phyloP scores from a whole-genome alignment of 2,329 filamentous ascomycete genomes.

The Sarocladium kiliense region DNA sequence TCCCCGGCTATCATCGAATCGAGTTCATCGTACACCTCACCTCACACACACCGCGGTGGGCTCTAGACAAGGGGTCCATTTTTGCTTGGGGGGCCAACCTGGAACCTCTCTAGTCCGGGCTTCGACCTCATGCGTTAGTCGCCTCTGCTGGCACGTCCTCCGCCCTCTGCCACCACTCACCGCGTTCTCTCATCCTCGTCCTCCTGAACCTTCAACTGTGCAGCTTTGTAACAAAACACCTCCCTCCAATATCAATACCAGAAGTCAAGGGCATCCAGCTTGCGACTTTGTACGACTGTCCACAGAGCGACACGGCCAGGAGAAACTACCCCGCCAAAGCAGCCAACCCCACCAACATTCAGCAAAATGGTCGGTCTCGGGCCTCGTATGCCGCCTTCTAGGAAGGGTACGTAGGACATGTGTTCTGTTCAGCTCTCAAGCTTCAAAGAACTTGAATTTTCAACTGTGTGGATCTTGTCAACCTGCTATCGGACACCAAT shows the following conservation, averaged over 20 bases:
- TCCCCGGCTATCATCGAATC: background rate
- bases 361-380: conserved; percentile 46
- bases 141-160: background rate
- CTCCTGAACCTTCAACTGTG: background rate
- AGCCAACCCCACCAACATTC: conserved; percentile 24
- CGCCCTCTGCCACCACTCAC: conserved; percentile 3
- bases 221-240: background rate
- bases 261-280: background rate
- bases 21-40: conserved; percentile 5
- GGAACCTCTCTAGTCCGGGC: conserved; percentile 7
- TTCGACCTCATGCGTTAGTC: conserved; percentile 4
- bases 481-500: too few relatives aligned
- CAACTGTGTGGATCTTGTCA: too few relatives aligned
- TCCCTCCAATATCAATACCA: background rate
- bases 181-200: background rate
- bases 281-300: background rate
- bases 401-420: conserved; percentile 59
- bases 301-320: background rate
- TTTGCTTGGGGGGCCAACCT: conserved; percentile 1
- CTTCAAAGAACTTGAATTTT: background rate
- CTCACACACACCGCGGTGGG: conserved; percentile 3
- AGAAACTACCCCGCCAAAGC: conserved; percentile 27
- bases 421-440: background rate
- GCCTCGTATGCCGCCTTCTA: conserved; percentile 44
- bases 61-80: background rate